Base-by-base conservation (phyloP, 495 filamentous ascomycete genomes). In the Halenospora varia region DNA sequence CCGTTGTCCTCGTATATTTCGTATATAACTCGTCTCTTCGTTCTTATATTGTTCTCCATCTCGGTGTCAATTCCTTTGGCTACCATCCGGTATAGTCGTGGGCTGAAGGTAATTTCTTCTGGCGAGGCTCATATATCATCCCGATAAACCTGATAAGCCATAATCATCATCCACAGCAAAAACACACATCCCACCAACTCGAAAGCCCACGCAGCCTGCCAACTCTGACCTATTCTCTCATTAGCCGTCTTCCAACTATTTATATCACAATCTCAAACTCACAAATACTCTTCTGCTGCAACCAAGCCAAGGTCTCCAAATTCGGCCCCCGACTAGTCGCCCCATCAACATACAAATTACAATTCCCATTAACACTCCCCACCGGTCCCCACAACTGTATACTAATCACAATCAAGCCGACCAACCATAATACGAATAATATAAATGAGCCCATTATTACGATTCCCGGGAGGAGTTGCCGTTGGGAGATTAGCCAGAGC, bases 401-500 rank as follows among this genome's bases (percentile, higher is more conserved):
- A 25, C 82, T 80, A 3, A 90, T 88, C 64, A 96, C 92, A 66
- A 99, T 84, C n/a, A 96, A 73, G 0, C 93, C 93, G 6, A 92
- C 90, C 47, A 97, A 77, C 86, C 86, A 99, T 29, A 99, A 80
- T 0, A 95, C 85, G 67, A 97, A 94, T 55, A 97, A 85, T 63
- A 99, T 88, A 77, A 99, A 97, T 68, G 88, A 87, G 60, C 87
- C 86, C 48, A 97, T 78, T 66, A 97, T 85, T 61, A 99, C 88
- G 66, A 97, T 86, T 46, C 88, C 86, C 0, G 94, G 94, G 10
- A 99, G 81, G 10, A 99, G 81, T 39, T 89, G 85, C 1, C 88
- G 82, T 55, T 90, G 85, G 42, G 80, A 78, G 58, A 92, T 87
- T 15, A 97, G 83, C 70, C 75, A 78, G 53, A 93, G 73, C 53